Percentiles rank a stretch among this genome's conserved stretches.
phyloP scores from a whole-genome alignment of 495 filamentous ascomycete genomes.

The Daldinia loculata region DNA sequence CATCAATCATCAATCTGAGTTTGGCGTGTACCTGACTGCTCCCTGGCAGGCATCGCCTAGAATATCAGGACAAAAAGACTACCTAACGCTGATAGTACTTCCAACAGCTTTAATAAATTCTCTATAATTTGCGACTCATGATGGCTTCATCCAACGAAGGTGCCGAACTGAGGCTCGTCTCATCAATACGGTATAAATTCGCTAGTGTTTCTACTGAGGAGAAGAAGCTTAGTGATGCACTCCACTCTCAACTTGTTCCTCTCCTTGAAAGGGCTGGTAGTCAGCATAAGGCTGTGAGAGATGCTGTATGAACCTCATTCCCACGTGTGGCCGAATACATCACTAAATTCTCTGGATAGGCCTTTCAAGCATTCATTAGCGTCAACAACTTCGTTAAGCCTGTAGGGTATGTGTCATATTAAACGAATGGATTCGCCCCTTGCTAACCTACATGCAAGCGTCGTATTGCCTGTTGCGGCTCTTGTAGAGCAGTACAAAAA shows the following conservation, averaged over 20 bases:
- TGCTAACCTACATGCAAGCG: constrained; percentile 51
- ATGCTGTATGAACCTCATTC: constrained; percentile 34
- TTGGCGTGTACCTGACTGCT: background rate
- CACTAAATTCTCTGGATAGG: constrained; percentile 35
- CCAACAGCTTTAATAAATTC: background rate
- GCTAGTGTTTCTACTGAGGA: constrained; percentile 83
- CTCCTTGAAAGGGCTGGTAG: constrained; percentile 86
- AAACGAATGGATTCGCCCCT: background rate
- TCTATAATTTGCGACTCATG: background rate
- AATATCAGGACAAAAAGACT: background rate
- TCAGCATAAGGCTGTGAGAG: constrained; percentile 77
- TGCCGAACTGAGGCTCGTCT: constrained; percentile 83
- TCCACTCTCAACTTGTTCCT: constrained; percentile 81
- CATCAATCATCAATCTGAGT: background rate
- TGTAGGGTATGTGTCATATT: constrained; percentile 47
- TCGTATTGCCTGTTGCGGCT: constrained; percentile 82
- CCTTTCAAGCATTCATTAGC: constrained; percentile 46
- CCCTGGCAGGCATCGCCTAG: background rate
- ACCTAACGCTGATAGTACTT: background rate
- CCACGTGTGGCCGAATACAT: background rate
- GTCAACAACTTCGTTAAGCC: constrained; percentile 56
- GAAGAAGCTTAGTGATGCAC: constrained; percentile 75
- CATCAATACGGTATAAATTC: constrained; percentile 90
- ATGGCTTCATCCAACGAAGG: constrained; percentile 60
- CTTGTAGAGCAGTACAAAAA: constrained; percentile 92